Conservation (phyloP, 2,329 filamentous ascomycete species). For the Cytospora paraplurivora region DNA sequence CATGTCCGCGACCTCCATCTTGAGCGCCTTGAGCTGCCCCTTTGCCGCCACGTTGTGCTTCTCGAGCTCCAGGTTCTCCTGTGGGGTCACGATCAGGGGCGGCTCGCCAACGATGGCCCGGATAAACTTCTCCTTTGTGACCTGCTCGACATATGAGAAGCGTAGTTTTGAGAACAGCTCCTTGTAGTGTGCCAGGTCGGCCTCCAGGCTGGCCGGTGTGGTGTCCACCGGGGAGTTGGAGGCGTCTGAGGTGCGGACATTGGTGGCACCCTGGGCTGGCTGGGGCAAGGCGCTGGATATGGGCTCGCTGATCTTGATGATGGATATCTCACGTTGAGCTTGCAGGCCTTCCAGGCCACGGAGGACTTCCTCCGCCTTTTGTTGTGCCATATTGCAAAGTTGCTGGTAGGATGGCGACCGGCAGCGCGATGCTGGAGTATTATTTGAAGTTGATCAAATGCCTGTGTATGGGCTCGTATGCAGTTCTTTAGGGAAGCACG, state of each 20-base stretch:
- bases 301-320: conserved; percentile 76
- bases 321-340: conserved; percentile 64
- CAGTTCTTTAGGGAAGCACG: background rate
- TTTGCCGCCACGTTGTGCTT: conserved; percentile 70
- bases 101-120: conserved; percentile 89
- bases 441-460: background rate
- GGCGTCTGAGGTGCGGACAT: conserved; percentile 68
- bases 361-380: conserved; percentile 45
- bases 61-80: conserved; percentile 81
- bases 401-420: background rate
- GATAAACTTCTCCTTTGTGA: conserved; percentile 97
- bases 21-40: conserved; percentile 74
- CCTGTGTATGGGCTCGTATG: background rate
- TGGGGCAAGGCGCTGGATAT: conserved; percentile 58
- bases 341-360: conserved; percentile 56
- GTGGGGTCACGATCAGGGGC: conserved; percentile 77
- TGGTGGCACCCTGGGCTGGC: conserved; percentile 38
- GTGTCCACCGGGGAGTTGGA: conserved; percentile 66
- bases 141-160: conserved; percentile 97
- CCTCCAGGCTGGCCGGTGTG: conserved; percentile 75
- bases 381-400: conserved; percentile 37
- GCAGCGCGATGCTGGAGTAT: background rate
- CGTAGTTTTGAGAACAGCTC: conserved; percentile 95
- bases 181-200: conserved; percentile 87
- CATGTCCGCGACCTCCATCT: conserved; percentile 74